Conservation (phyloP, 192 early-diverging fungal species). For the Coemansia sp. region DNA sequence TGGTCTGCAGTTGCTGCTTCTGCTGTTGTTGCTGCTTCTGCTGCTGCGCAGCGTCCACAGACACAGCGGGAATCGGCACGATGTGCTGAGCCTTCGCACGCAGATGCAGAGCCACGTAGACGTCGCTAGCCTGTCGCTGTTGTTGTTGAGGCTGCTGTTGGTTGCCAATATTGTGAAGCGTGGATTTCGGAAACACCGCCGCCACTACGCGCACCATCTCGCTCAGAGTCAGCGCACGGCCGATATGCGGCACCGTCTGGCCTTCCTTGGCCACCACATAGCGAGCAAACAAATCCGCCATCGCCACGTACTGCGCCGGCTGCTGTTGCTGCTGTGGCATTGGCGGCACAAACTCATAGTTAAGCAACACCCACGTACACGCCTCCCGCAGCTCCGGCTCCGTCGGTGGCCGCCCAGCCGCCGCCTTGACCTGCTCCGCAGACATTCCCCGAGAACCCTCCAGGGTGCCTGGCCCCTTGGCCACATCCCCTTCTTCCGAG, state of each 20-base stretch:
- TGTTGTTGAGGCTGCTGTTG: neutral
- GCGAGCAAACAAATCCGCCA: conserved; percentile 36
- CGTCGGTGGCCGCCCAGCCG: conserved; percentile 31
- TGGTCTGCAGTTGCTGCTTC: conserved; percentile 14
- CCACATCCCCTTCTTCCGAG: neutral
- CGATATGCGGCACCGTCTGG: conserved; percentile 49
- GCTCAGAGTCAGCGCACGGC: conserved; percentile 33
- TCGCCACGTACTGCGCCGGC: conserved; percentile 12
- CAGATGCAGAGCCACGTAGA: conserved; percentile 26
- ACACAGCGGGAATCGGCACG: conserved; percentile 38
- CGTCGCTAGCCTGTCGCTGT: conserved; percentile 3
- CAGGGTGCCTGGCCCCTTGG: neutral
- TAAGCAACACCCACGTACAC: conserved; percentile 55
- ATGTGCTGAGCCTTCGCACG: conserved; percentile 23
- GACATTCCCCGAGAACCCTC: neutral
- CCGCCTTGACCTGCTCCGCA: conserved; percentile 2
- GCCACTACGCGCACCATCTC: conserved; percentile 53
- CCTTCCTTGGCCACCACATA: conserved; percentile 51
- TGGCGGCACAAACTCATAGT: conserved; percentile 41
- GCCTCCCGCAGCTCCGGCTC: conserved; percentile 57
- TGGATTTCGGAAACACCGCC: conserved; percentile 47
- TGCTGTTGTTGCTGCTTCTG: neutral
- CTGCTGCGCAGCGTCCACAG: conserved; percentile 9
- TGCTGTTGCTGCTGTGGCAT: conserved; percentile 10
- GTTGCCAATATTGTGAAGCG: conserved; percentile 11